Evolutionary conservation across 176 grass and related monocot genomes (phyloP), one percentile per base, ranked within the genome.

Genomic region (Thalia dealbata): DNA sequence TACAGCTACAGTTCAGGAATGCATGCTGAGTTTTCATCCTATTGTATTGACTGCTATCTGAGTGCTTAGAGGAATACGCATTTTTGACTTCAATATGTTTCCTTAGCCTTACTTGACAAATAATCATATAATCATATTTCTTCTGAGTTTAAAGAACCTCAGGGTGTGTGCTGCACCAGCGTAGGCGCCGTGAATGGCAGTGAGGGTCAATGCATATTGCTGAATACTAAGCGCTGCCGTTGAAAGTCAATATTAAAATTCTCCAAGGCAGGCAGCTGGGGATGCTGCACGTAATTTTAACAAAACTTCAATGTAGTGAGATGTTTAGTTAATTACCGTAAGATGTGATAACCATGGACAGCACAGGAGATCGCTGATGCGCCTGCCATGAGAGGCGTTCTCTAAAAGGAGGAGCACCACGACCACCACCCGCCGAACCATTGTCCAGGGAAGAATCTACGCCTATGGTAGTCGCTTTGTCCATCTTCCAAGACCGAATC

Each of bases 321-420:
- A 44, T 1, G 35, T 10, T 32, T 38, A 18, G 9, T n/a, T 66
- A 73, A 82, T 82, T 65, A 96, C 93, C 93, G 80, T 84, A 90
- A 0, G 87, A 82, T 45, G 84, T 86, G 73, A 96, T 69, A 76
- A 80, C 82, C 93, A 96, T 92, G 79, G 89, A 96, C 67, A 96
- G 85, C 76, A 96, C 87, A 14, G 89, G 84, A 56, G 86, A 80
- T 48, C 79, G 70, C 18, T 71, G 81, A 67, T 96, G 91, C 19
- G 89, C 93, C 76, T 86, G 84, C 93, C 93, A 96, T 22, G 89
- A 90, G 61, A 96, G 89, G 24, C 84, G 87, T 48, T 92, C 87
- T 65, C 64, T 88, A 73, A 92, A 96, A 22, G 80, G 79, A 0
- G 82, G 65, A 27, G 74, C 73, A 30, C 48, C 46, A 15, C 29